Evolutionary conservation across 2,329 filamentous ascomycete species (phyloP).

Genomic region (Aspergillus vadensis): DNA sequence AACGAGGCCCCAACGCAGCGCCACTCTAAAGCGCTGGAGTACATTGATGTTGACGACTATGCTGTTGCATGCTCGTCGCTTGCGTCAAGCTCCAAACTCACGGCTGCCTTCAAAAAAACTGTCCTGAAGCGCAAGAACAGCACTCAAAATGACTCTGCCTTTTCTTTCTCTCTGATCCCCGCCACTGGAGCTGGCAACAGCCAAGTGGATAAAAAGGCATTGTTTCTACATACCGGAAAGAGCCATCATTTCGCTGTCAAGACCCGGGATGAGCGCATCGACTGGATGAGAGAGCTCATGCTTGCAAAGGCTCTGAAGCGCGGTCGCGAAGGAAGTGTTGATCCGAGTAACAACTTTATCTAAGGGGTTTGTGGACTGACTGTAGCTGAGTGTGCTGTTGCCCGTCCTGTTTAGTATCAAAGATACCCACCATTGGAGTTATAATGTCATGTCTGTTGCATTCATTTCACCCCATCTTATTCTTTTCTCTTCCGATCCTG

Average conservation of each 20-base stretch:
- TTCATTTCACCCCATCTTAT: too few species aligned
- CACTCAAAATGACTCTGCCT: constrained; percentile 34
- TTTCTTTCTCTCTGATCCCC: constrained; percentile 49
- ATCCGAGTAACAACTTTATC: constrained; percentile 62
- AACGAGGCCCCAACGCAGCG: constrained; percentile 28
- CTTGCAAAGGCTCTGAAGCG: constrained; percentile 44
- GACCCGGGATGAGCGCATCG: constrained; percentile 83
- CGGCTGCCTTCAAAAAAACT: constrained; percentile 74
- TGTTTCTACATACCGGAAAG: constrained; percentile 63
- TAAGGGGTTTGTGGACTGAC: background rate
- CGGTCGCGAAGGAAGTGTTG: constrained; percentile 55
- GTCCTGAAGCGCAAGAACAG: constrained; percentile 48
- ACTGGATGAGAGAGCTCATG: constrained; percentile 67
- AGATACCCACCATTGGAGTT: too few species aligned
- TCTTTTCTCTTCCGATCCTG: too few species aligned
- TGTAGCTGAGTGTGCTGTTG: too few species aligned
- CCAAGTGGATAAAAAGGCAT: constrained; percentile 44
- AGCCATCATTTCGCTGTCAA: constrained; percentile 93
- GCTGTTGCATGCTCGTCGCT: constrained; percentile 67
- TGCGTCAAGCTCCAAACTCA: constrained; percentile 76
- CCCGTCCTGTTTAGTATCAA: too few species aligned
- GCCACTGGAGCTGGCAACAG: constrained; percentile 36
- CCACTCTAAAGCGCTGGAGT: constrained; percentile 63
- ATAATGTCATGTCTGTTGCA: too few species aligned
- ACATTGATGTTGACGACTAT: constrained; percentile 66